These are phyloP conservation scores for Straminergon stramineum DNA, from an alignment of 225 moss, liverwort and hornwort species.

Conservation along the genomic window DNA sequence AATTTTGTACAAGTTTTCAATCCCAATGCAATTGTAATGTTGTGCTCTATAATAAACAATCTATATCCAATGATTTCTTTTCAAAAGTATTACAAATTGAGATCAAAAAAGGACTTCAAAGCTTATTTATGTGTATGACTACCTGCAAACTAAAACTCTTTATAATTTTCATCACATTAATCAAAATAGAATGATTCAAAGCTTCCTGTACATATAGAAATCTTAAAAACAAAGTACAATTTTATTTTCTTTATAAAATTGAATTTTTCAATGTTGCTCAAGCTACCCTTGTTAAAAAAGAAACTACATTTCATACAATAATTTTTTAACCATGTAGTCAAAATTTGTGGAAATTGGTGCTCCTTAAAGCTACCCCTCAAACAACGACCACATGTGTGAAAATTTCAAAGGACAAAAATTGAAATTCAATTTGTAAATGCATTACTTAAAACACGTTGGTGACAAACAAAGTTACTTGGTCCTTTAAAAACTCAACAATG, in stretches of 20 bases:
- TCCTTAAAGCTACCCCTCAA: no score
- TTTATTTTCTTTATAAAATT: background rate
- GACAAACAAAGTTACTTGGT: background rate
- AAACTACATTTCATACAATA: no score
- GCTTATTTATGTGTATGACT: no score
- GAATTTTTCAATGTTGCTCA: background rate
- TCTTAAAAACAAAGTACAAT: background rate
- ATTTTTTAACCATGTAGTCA: no score
- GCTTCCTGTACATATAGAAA: no score
- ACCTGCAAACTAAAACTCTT: rapidly evolving
- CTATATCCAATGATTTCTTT: background rate
- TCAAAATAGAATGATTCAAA: background rate
- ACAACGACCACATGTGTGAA: background rate
- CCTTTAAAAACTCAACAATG: background rate
- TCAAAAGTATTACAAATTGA: background rate
- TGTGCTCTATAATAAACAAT: background rate
- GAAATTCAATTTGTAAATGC: background rate
- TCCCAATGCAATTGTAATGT: background rate
- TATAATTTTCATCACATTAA: background rate
- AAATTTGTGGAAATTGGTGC: no score
- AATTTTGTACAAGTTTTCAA: background rate
- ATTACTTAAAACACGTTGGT: rapidly evolving
- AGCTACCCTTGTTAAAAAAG: no score
- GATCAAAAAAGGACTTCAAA: background rate
- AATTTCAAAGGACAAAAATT: background rate